Evolutionary conservation across 495 filamentous ascomycete genomes (phyloP), one percentile per base, ranked within the genome.

Genomic region (Hypoxylon crocopeplum): DNA sequence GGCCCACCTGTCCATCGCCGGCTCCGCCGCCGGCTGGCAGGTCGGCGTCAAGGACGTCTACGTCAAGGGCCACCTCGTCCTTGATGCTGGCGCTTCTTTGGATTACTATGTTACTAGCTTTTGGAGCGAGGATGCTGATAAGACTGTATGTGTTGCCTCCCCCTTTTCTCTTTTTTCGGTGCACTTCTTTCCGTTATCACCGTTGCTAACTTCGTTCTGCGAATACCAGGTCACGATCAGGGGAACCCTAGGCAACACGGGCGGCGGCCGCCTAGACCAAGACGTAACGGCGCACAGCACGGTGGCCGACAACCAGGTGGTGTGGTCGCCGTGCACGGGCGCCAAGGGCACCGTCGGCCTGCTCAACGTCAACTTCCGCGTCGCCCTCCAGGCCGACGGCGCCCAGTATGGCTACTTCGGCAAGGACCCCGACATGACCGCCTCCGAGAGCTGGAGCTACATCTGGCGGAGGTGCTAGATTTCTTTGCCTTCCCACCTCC

Each of bases 331-430:
- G 5, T 79, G 76, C 70, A 69, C 66, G n/a, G 65, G 62, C 22
- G 29, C 45, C 49, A 25, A 38, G 24, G 73, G 75, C 15, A 64
- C 60, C 56, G 65, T 71, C 33, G 76, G 76, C 12, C 72, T 79
- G 50, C 57, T 79, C 34, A 75, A 77, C 50, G 64, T 79, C 69
- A 79, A 79, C 64, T 77, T 77, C 69, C 71, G 76, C 51, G 72
- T 70, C 44, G 72, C 66, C 5, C 69, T 77, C 6, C 34, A 44
- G 66, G 71, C 42, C 56, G 55, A 24, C 34, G 70, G 69, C 32
- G 55, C 66, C 1, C 55, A 62, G 56, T 72, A 68, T 57, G 71
- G 64, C 0, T 70, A 68, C 42, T 79, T 77, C 46, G 74, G 74
- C 63, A 75, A 72, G 34, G 46, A 64, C 40, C 56, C 58, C 12